A percentile compares a stretch with the other conserved stretches of the same genome.
These are phyloP conservation scores for Ganoderma multipileum DNA, from an alignment of 1,284 basidiomycete genomes.

Conservation along the genomic window DNA sequence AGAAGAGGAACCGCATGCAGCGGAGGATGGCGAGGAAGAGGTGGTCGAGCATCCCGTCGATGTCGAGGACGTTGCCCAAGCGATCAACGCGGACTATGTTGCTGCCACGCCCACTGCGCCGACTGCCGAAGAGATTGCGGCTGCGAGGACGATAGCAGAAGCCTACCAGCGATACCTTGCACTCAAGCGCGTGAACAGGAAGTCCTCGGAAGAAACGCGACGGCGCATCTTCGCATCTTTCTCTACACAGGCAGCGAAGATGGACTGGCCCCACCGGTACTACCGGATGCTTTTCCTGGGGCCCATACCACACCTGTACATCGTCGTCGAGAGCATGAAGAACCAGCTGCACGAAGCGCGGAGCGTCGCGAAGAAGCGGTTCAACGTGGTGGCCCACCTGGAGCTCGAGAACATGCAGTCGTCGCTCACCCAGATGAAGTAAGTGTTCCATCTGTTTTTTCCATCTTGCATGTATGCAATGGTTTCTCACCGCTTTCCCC, in stretches of 20 bases:
- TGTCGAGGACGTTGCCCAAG: slow-evolving; percentile 30
- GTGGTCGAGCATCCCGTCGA: slow-evolving; percentile 18
- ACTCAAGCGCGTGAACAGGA: slow-evolving; percentile 24
- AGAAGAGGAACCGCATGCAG: slow-evolving; percentile 8
- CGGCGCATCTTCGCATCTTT: slow-evolving; percentile 36
- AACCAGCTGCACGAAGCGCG: slow-evolving; percentile 41
- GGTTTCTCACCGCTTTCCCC: background rate
- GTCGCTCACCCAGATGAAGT: slow-evolving; percentile 37
- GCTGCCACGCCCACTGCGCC: slow-evolving; percentile 27
- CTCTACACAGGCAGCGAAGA: slow-evolving; percentile 38
- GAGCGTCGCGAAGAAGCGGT: slow-evolving; percentile 42
- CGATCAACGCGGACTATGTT: slow-evolving; percentile 35
- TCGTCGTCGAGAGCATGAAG: slow-evolving; percentile 49
- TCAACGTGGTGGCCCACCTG: slow-evolving; percentile 38
- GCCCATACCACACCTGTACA: slow-evolving; percentile 54
- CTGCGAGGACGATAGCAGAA: slow-evolving; percentile 39
- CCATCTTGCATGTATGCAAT: background rate
- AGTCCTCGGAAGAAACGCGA: slow-evolving; percentile 11
- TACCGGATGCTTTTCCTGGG: slow-evolving; percentile 57
- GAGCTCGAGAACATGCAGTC: slow-evolving; percentile 45
- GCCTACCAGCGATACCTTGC: slow-evolving; percentile 39
- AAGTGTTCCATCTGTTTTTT: slow-evolving; percentile 13
- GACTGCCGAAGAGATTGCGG: slow-evolving; percentile 40
- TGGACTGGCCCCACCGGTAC: slow-evolving; percentile 42
- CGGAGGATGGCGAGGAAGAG: slow-evolving; percentile 18